Conservation (phyloP, 345 rosid species). For the Rhizophora apiculata region DNA sequence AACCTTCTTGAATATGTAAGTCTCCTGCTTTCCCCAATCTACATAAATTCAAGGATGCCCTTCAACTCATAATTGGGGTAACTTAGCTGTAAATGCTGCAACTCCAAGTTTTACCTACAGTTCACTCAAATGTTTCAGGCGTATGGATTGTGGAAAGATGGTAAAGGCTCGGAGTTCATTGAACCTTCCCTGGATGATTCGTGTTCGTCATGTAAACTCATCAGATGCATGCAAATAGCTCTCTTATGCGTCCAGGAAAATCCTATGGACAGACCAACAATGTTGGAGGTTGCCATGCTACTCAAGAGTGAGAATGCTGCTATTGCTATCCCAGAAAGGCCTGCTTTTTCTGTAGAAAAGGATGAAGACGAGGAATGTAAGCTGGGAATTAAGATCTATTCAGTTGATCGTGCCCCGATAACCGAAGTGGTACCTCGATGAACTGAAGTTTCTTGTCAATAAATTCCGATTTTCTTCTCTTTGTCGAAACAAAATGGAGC, state of each 20-base stretch:
- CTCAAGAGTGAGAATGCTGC: constrained; percentile 12
- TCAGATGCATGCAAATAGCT: constrained; percentile 21
- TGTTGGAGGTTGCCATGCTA: constrained; percentile 17
- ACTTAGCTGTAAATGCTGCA: too few relatives aligned
- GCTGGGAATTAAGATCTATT: not conserved
- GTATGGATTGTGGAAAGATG: constrained; percentile 20
- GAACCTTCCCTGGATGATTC: constrained; percentile 20
- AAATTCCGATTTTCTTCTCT: too few relatives aligned
- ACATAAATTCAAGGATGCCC: too few relatives aligned
- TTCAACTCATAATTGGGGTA: too few relatives aligned
- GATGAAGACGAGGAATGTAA: constrained; percentile 1
- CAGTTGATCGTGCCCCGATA: constrained; percentile 5
- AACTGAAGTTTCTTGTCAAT: not conserved
- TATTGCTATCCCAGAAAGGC: constrained; percentile 17
- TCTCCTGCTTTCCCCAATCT: not conserved
- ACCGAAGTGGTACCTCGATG: constrained; percentile 14
- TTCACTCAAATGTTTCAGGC: constrained; percentile 6
- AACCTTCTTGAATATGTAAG: constrained; percentile 17
- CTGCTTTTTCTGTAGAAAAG: constrained; percentile 11
- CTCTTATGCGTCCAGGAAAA: constrained; percentile 26
- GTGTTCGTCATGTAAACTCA: constrained; percentile 6
- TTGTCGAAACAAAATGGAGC: too few relatives aligned
- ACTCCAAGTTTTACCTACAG: too few relatives aligned
- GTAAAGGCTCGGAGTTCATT: constrained; percentile 14
- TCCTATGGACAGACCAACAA: constrained; percentile 25